Conservation (phyloP, 148 eudicot genomes). For the Polygonum maritimum region DNA sequence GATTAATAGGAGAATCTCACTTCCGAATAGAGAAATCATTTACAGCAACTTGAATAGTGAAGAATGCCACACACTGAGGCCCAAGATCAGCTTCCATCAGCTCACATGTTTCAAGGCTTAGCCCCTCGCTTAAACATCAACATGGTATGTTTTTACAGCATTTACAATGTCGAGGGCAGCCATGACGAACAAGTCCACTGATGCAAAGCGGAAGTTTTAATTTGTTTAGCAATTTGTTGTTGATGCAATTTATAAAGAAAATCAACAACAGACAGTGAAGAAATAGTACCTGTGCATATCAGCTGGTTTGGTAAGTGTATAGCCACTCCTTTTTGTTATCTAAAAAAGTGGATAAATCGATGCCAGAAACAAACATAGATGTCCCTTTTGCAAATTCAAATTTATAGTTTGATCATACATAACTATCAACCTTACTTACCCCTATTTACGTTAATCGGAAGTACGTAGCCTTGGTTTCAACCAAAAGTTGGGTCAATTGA, state of each 20-base stretch:
- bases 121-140: not conserved
- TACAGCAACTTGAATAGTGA: slow-evolving; percentile 1
- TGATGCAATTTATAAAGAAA: not conserved
- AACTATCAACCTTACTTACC: too few species aligned
- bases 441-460: too few species aligned
- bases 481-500: slow-evolving; percentile 6
- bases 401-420: not conserved
- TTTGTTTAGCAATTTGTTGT: not conserved
- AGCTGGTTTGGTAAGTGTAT: not conserved
- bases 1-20: too few species aligned
- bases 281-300: not conserved
- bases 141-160: not conserved
- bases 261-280: not conserved
- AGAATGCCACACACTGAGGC: not conserved
- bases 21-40: not conserved
- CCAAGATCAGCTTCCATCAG: not conserved
- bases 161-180: not conserved
- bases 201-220: slow-evolving; percentile 1
- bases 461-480: slow-evolving; percentile 2
- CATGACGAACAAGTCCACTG: not conserved
- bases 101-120: not conserved
- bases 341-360: not conserved
- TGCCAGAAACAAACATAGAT: not conserved
- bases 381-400: not conserved
- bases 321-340: slow-evolving; percentile 6